A percentile compares a stretch with the other conserved stretches of the same genome.
These are phyloP conservation scores for Petrea volubilis DNA, from an alignment of 257 asterid genomes.

Conservation along the genomic window DNA sequence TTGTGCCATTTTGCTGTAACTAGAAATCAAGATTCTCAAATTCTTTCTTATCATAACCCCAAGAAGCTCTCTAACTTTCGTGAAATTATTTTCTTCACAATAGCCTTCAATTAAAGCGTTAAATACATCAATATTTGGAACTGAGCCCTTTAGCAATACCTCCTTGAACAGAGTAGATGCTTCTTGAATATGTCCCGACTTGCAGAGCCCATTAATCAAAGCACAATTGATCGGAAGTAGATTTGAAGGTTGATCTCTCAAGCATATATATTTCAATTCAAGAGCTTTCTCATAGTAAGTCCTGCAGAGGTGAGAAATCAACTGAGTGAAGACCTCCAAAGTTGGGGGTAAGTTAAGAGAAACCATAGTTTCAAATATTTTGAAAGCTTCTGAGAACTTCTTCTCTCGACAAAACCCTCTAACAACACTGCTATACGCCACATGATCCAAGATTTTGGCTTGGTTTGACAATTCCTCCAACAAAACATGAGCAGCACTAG, in stretches of 20 bases:
- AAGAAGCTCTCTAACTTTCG: slow-evolving; percentile 47
- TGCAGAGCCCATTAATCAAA: slow-evolving; percentile 55
- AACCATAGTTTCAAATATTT: slow-evolving; percentile 47
- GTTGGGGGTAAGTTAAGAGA: slow-evolving; percentile 44
- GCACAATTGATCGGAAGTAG: slow-evolving; percentile 39
- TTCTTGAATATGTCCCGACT: slow-evolving; percentile 41
- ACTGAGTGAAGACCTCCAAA: slow-evolving; percentile 37
- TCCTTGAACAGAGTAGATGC: slow-evolving; percentile 50
- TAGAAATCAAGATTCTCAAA: slow-evolving; percentile 46
- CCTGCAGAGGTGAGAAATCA: slow-evolving; percentile 55
- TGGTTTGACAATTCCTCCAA: slow-evolving; percentile 43
- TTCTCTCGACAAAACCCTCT: slow-evolving; percentile 60
- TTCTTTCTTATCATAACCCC: slow-evolving; percentile 54
- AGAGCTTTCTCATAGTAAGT: slow-evolving; percentile 53
- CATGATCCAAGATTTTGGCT: slow-evolving; percentile 28
- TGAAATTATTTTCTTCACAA: slow-evolving; percentile 41
- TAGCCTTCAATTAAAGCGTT: slow-evolving; percentile 46
- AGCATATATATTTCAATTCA: slow-evolving; percentile 42
- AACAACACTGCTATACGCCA: slow-evolving; percentile 44
- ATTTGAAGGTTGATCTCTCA: slow-evolving; percentile 40
- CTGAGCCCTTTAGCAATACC: slow-evolving; percentile 30
- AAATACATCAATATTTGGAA: slow-evolving; percentile 36
- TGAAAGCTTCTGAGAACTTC: slow-evolving; percentile 50
- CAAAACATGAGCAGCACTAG: slow-evolving; percentile 42
- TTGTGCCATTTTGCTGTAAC: slow-evolving; percentile 53